These are phyloP conservation scores for Verruconis gallopava DNA, from an alignment of 2,329 filamentous ascomycete genomes.

Conservation along the genomic window DNA sequence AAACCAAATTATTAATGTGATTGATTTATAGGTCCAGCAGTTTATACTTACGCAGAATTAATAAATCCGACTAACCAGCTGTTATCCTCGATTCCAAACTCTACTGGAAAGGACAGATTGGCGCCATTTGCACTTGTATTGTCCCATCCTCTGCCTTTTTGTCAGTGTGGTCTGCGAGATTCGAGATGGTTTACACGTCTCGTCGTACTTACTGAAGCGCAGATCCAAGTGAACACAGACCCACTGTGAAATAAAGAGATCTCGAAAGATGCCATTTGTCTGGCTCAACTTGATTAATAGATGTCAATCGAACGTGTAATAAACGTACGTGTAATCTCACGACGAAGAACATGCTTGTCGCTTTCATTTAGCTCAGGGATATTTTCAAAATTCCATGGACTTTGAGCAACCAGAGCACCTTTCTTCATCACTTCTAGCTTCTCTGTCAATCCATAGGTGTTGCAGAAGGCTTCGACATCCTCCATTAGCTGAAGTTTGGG, in stretches of 20 bases:
- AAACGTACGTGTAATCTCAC: conserved; percentile 35
- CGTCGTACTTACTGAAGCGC: no score
- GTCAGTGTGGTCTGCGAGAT: conserved; percentile 13
- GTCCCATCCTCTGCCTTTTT: conserved; percentile 11
- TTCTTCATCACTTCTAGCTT: conserved; percentile 24
- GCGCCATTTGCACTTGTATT: conserved; percentile 9
- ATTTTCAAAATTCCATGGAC: conserved; percentile 14
- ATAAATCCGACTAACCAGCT: conserved; percentile 10
- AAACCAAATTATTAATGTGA: no score
- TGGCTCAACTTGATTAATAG: no score
- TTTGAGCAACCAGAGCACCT: conserved; percentile 37
- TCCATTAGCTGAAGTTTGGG: conserved; percentile 36
- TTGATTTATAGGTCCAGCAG: conserved; percentile 26
- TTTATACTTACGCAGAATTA: conserved; percentile 24
- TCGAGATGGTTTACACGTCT: no score
- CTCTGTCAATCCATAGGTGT: conserved; percentile 29
- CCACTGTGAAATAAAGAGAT: conserved; percentile 5
- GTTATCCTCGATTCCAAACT: conserved; percentile 7
- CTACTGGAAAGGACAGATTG: conserved; percentile 7
- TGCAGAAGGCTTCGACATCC: conserved; percentile 50
- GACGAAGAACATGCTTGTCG: conserved; percentile 10
- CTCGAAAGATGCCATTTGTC: conserved; percentile 5
- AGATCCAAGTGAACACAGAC: conserved; percentile 5
- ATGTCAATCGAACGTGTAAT: no score
- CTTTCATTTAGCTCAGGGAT: conserved; percentile 10